phyloP scores from a whole-genome alignment of 2,329 filamentous ascomycete species.

The Corynespora cassiicola region DNA sequence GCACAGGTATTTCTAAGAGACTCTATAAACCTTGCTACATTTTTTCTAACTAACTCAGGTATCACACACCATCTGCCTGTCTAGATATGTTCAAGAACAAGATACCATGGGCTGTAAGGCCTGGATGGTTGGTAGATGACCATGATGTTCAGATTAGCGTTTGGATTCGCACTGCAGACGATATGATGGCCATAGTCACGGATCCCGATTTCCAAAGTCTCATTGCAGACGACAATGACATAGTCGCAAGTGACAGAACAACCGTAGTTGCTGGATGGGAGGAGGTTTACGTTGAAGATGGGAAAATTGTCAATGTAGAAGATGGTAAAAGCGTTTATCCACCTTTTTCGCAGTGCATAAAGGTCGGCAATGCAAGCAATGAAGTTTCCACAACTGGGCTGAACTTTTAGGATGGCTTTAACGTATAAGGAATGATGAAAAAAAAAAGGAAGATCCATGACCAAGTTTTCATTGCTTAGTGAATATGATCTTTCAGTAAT shows the following conservation, averaged over 20 bases:
- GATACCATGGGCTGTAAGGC: conserved; percentile 1
- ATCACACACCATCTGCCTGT: conserved; percentile 3
- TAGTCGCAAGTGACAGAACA: not conserved
- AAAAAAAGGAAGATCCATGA: too few relatives aligned
- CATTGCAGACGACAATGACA: not conserved
- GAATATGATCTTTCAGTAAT: too few relatives aligned
- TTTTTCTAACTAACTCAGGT: too few relatives aligned
- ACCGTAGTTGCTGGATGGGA: conserved; percentile 7
- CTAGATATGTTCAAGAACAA: conserved; percentile 1
- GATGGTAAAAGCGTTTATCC: conserved; percentile 3
- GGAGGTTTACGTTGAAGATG: conserved; percentile 13
- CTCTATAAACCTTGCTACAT: too few relatives aligned
- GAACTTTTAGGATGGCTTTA: too few relatives aligned
- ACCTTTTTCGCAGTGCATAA: conserved; percentile 1
- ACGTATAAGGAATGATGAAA: too few relatives aligned
- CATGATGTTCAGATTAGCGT: conserved; percentile 7
- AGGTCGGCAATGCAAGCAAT: not conserved
- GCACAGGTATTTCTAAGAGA: conserved; percentile 3
- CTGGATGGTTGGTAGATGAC: conserved; percentile 6
- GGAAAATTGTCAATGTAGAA: conserved; percentile 6
- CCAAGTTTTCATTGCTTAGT: too few relatives aligned
- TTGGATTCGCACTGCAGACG: conserved; percentile 1
- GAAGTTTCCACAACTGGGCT: too few relatives aligned
- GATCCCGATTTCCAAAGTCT: conserved; percentile 11
- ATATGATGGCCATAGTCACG: conserved; percentile 2